phyloP scores from a whole-genome alignment of 2,329 filamentous ascomycete genomes.

The Microdochium nivale region DNA sequence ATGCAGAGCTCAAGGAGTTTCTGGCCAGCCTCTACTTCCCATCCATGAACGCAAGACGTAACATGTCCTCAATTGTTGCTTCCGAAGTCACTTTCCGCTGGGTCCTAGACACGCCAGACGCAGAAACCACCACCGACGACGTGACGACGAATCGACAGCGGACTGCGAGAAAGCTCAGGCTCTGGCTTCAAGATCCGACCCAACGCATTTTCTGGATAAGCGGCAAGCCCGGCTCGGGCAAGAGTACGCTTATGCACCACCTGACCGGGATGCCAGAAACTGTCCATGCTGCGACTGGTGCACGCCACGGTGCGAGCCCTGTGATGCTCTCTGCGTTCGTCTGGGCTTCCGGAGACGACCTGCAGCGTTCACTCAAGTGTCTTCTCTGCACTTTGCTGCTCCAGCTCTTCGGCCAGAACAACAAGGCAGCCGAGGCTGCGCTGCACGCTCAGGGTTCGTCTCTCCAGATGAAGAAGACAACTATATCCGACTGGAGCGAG shows the following conservation, averaged over 20 bases:
- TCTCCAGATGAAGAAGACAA: neutral
- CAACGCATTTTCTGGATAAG: neutral
- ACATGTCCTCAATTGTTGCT: neutral
- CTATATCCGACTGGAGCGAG: neutral
- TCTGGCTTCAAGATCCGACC: neutral
- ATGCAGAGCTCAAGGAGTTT: neutral
- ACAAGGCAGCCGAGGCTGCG: neutral
- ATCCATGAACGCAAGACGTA: neutral
- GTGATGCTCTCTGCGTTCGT: neutral
- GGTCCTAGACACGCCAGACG: neutral
- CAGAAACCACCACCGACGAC: neutral
- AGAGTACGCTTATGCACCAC: neutral
- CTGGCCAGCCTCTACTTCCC: neutral
- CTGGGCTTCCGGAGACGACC: neutral
- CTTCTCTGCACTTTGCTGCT: neutral
- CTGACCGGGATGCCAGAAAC: neutral
- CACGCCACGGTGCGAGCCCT: neutral
- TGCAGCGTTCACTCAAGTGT: neutral
- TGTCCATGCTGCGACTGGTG: neutral
- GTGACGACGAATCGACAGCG: neutral
- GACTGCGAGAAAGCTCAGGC: neutral
- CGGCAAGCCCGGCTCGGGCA: neutral
- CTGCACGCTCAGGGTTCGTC: no score
- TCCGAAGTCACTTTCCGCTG: neutral
- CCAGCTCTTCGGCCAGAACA: neutral